Base-by-base conservation (phyloP, 2,329 filamentous ascomycete species). In the Aureobasidium subglaciale region DNA sequence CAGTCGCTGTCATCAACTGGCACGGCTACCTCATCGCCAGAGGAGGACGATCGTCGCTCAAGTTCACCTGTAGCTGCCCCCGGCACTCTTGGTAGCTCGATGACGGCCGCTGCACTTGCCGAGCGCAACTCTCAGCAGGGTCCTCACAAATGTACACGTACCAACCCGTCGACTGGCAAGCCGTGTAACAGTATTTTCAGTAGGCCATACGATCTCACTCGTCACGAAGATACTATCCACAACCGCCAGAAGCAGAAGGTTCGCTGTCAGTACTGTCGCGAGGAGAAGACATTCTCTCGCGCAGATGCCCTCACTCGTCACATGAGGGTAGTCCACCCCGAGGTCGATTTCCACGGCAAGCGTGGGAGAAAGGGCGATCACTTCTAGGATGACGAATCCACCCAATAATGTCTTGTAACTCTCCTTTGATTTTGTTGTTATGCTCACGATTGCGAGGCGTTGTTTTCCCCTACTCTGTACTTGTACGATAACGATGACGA, bases 191-290 rank as follows among this genome's bases (percentile, higher is more conserved):
- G 90, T 0, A 79, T 96, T 54, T 97, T 99, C 72, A 96, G 92
- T 1, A 80, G 93, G 18, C 93, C 93, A 1, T 99, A 99, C 76
- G 93, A 99, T 71, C 79, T 99, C 52, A 99, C 93, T 0, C 81
- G 93, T 20, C 93, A 99, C 68, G 93, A 99, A 70, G 92, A 96
- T 62, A 97, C 93, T 0, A 97, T 97, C 61, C 93, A 97, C 79
- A 96, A 96, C 64, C 86, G 85, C 1, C 84, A 88, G 64, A 96
- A 96, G 78, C 85, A 91, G 70, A 97, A 97, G 76, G 90, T 96
- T 7, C 85, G 90, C 41, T 99, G 93, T 71, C 85, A 91, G 60
- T 75, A 96, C 45, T 99, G 93, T 73, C 90, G 88, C 1, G 91
- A 97, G 65, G 92, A 97, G 67, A 97, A 97, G 79, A 95, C 90